These are phyloP conservation scores for Aspergillus tubingensis DNA, from an alignment of 2,329 filamentous ascomycete genomes.

Conservation along the genomic window DNA sequence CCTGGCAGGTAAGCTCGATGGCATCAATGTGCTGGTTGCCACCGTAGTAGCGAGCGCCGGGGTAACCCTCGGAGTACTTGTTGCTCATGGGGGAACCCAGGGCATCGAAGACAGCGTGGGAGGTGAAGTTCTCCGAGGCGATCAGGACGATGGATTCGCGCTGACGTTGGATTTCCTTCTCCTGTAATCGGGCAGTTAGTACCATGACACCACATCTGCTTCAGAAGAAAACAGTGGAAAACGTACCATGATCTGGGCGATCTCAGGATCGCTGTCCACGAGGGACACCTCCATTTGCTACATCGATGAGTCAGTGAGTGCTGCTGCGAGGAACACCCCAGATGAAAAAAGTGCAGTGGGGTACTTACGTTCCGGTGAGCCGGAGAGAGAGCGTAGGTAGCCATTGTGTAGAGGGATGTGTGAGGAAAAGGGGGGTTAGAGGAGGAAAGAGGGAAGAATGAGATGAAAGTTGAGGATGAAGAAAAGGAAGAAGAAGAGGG, in stretches of 20 bases:
- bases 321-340: constrained; percentile 15
- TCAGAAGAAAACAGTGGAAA: background rate
- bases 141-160: constrained; percentile 98
- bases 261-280: constrained; percentile 87
- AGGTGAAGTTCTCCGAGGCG: constrained; percentile 98
- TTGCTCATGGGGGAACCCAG: constrained; percentile 94
- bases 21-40: constrained; percentile 98
- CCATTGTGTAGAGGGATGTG: constrained; percentile 37
- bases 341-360: background rate
- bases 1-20: constrained; percentile 93
- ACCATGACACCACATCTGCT: background rate
- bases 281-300: constrained; percentile 97
- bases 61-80: constrained; percentile 99
- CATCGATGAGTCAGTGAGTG: constrained; percentile 41
- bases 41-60: constrained; percentile 97
- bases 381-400: constrained; percentile 64
- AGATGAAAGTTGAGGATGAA: constrained; percentile 3
- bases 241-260: constrained; percentile 92
- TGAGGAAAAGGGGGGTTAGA: background rate
- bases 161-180: constrained; percentile 93
- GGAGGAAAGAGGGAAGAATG: constrained; percentile 13
- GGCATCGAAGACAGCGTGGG: constrained; percentile 95
- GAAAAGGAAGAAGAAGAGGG: constrained; percentile 6
- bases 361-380: constrained; percentile 65
- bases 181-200: constrained; percentile 55